Conservation (phyloP, 1,139 yeast genomes). For the Pneumocystis canis region DNA sequence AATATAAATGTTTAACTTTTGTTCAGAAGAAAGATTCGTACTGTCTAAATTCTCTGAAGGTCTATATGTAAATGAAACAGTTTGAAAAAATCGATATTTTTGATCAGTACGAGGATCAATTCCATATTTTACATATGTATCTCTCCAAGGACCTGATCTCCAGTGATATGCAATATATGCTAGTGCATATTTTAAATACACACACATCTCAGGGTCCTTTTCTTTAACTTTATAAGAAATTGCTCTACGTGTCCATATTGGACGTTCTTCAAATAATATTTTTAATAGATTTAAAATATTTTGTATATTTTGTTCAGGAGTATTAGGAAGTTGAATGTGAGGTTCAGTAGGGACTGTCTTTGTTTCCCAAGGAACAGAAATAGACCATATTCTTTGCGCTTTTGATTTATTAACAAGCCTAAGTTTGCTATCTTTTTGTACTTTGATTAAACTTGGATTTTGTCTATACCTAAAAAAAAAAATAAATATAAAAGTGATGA, state of each 20-base stretch:
- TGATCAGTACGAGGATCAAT: constrained; percentile 52
- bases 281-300: constrained; percentile 39
- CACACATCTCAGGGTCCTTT: constrained; percentile 29
- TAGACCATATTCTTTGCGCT: constrained; percentile 4
- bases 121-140: constrained; percentile 68
- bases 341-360: constrained; percentile 30
- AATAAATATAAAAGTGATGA: not conserved
- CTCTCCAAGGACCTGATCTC: constrained; percentile 91
- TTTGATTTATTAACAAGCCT: constrained; percentile 2
- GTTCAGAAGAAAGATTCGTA: constrained; percentile 12
- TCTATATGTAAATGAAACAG: constrained; percentile 39
- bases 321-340: constrained; percentile 28
- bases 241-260: constrained; percentile 77
- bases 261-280: constrained; percentile 48
- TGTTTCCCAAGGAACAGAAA: constrained; percentile 8
- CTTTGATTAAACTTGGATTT: constrained; percentile 39
- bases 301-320: constrained; percentile 20
- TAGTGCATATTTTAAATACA: constrained; percentile 52
- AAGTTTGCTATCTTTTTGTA: constrained; percentile 17
- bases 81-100: constrained; percentile 54
- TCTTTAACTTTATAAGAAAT: constrained; percentile 42
- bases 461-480: constrained; percentile 32
- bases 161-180: constrained; percentile 72
- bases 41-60: constrained; percentile 23
- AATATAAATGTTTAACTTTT: not conserved